Evolutionary conservation across 768 basidiomycete genomes (phyloP).

Genomic region (Tylopilus sp.): DNA sequence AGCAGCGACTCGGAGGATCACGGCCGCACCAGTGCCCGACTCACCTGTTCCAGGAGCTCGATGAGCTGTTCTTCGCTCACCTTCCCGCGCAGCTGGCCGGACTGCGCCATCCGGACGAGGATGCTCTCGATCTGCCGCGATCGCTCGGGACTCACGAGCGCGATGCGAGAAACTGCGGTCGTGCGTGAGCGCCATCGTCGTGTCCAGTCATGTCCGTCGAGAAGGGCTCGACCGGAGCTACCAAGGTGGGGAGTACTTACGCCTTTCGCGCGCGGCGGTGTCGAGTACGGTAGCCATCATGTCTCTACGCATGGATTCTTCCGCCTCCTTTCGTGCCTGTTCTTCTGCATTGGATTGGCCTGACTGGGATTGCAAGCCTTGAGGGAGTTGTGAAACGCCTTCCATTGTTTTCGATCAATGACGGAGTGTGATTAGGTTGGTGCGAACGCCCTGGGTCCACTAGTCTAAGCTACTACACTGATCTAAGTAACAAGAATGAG

Average conservation of each 20-base stretch:
- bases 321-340: conserved; percentile 53
- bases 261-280: conserved; percentile 72
- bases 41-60: conserved; percentile 80
- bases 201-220: not conserved
- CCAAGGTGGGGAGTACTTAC: conserved; percentile 39
- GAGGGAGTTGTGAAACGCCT: conserved; percentile 23
- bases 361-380: conserved; percentile 26
- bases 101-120: conserved; percentile 78
- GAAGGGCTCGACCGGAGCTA: not conserved
- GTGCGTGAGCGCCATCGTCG: not conserved
- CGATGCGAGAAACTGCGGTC: conserved; percentile 76
- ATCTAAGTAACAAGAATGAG: not conserved
- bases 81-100: conserved; percentile 72
- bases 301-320: conserved; percentile 75
- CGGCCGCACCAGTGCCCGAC: not conserved
- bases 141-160: conserved; percentile 79
- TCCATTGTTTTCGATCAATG: conserved; percentile 19
- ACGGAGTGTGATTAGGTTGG: not conserved
- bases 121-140: conserved; percentile 78
- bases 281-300: conserved; percentile 78
- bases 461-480: conserved; percentile 3
- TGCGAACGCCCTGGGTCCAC: not conserved
- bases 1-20: too few relatives aligned
- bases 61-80: conserved; percentile 83
- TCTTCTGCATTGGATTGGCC: conserved; percentile 53